Base-by-base conservation (phyloP, 2,329 filamentous ascomycete species). In the Aspergillus pseudoviridinutans region DNA sequence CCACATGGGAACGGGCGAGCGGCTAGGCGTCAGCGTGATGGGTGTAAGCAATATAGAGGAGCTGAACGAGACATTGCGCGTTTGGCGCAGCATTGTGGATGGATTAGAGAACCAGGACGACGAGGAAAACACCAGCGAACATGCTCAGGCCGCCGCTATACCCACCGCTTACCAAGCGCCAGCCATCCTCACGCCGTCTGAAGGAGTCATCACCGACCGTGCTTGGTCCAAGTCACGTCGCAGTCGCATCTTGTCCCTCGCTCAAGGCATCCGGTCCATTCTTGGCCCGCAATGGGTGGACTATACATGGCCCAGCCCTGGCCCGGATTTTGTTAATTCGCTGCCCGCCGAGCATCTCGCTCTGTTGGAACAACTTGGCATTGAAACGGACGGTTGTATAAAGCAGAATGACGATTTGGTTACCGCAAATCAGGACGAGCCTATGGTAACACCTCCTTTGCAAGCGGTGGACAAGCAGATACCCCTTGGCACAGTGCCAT, bases 1-100 rank as follows among this genome's bases (percentile, higher is more conserved):
- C 66, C 59, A 80, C 55, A 68, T 78, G 53, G 77, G 81, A 25
- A 78, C 81, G 3, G 82, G 81, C 3, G 77, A 77, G 12, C 81
- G 81, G 58, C 73, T 87, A 1, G 85, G 85, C 12, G 83, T 87
- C 38, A 84, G 78, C 55, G 85, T 88, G 42, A 87, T 88, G 74
- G 85, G 85, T 10, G 85, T 87, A 28, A 86, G 83, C 64, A 83
- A 80, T 50, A 67, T 81, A 3, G 75, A 76, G 8, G 85, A 88
- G 69, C 69, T 88, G 50, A 80, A 86, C 58, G 85, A 87, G 74
- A 86, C 84, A 1, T 79, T 87, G 73, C 76, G 83, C 49, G 84
- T 83, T 42, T 84, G 81, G 78, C 71, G 72, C 53, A 78, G 75
- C 66, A 77, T 82, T 28, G 61, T 83, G 10, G 78, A 82, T 44